A percentile compares a stretch with the other conserved stretches of the same genome.
Conservation (phyloP, 2,329 filamentous ascomycete genomes). For the Exophiala calicioides region DNA sequence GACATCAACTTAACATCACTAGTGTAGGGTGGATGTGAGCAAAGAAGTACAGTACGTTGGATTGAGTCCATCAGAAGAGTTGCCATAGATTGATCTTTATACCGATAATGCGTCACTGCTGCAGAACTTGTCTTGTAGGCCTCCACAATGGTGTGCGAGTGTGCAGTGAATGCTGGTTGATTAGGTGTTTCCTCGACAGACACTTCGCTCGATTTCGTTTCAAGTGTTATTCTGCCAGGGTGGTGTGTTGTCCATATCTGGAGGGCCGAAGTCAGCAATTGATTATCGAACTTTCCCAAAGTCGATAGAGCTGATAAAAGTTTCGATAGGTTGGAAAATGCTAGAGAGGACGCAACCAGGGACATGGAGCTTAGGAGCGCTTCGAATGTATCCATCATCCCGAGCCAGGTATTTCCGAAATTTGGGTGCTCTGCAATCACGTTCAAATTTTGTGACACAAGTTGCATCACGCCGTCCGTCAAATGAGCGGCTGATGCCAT, state of each 20-base stretch:
- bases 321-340: constrained; percentile 21
- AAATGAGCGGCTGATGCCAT: constrained; percentile 20
- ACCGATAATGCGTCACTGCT: constrained; percentile 14
- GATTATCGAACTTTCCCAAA: constrained; percentile 11
- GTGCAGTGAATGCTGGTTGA: constrained; percentile 30
- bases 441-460: constrained; percentile 18
- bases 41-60: constrained; percentile 17
- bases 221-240: constrained; percentile 8
- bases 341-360: constrained; percentile 15
- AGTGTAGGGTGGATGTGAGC: constrained; percentile 30
- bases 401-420: constrained; percentile 24
- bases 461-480: constrained; percentile 20
- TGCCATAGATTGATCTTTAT: constrained; percentile 5
- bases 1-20: constrained; percentile 29
- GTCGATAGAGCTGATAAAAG: constrained; percentile 13
- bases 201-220: constrained; percentile 23
- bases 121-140: constrained; percentile 18
- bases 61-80: constrained; percentile 19
- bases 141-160: constrained; percentile 23
- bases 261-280: constrained; percentile 29
- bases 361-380: constrained; percentile 12
- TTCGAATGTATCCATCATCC: constrained; percentile 18
- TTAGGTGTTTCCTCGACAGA: constrained; percentile 18
- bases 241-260: constrained; percentile 22
- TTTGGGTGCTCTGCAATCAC: constrained; percentile 17